Percentiles rank a stretch among this genome's conserved stretches.
These are phyloP conservation scores for Xanthoconium separans DNA, from an alignment of 1,284 basidiomycete species.

Conservation along the genomic window DNA sequence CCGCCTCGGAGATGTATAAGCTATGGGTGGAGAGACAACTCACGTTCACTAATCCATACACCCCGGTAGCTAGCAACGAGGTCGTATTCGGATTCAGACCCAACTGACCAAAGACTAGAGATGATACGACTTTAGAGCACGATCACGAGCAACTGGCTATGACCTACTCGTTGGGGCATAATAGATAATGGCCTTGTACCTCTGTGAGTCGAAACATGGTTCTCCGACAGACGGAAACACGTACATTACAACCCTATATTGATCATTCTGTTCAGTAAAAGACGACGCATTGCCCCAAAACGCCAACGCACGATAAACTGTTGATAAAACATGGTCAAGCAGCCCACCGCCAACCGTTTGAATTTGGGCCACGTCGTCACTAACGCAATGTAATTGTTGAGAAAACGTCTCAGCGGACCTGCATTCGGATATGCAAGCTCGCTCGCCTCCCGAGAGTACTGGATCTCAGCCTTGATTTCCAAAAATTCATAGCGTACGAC, in stretches of 20 bases:
- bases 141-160: not conserved
- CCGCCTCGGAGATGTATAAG: not conserved
- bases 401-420: conserved; percentile 13
- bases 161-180: conserved; percentile 35
- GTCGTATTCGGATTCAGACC: conserved; percentile 34
- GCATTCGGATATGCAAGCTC: conserved; percentile 23
- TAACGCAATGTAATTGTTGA: conserved; percentile 27
- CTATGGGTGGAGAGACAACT: not conserved
- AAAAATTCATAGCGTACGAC: conserved; percentile 31
- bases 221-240: conserved; percentile 4
- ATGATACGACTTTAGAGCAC: not conserved
- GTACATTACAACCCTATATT: conserved; percentile 30
- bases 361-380: conserved; percentile 35
- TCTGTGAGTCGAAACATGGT: conserved; percentile 1
- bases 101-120: conserved; percentile 33
- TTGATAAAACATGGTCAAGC: conserved; percentile 35
- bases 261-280: conserved; percentile 1
- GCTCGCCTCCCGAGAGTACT: conserved; percentile 26
- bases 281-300: not conserved
- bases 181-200: conserved; percentile 32
- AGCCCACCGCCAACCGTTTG: conserved; percentile 32
- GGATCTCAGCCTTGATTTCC: conserved; percentile 33
- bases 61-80: conserved; percentile 33
- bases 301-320: conserved; percentile 31
- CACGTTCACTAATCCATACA: conserved; percentile 35